Evolutionary conservation across 345 rosid genomes (phyloP), one percentile per base, ranked within the genome.

Genomic region (Litchi chinensis): DNA sequence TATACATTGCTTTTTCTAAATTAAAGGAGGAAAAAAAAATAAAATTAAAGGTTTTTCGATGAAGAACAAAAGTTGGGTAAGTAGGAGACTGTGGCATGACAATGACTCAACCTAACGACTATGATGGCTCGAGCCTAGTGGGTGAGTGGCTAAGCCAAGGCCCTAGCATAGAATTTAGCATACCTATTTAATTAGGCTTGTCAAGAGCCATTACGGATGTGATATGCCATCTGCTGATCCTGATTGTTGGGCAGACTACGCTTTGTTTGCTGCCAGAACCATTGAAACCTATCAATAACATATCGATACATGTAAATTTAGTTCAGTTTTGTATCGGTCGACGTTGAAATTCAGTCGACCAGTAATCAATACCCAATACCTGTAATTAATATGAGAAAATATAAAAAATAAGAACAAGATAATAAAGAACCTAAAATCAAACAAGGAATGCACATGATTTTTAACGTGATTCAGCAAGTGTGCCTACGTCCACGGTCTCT

Each of bases 31-130:
- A 48, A 46, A 63, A 28, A 54, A 50, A 4, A 19, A 10, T 26
- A 11, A 6, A 40, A 69, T 57, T 41, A 10, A 13, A n/a, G 9
- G 13, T 76, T 50, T 66, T 71, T 65, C 62, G 52, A 65, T 63
- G 70, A 57, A 77, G 77, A 85, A 77, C 59, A 70, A 77, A 79
- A 81, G 84, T 70, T 70, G 85, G 76, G 76, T 70, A 79, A 82
- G 83, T 74, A 46, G 37, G 75, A 73, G 65, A 7, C 39, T 40
- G 74, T 9, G 77, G 5, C 69, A 5, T 50, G 87, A 82, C 15
- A 74, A 75, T 11, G 83, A 71, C 82, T 43, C 80, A 65, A 52
- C 68, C 72, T 8, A 21, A 9, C 70, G 24, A 40, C n/a, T 1
- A 8, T n/a, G 50, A 22, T 68, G 83, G 82, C 81, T 83, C 71